These are phyloP conservation scores for Beauveria pseudobassiana DNA, from an alignment of 2,329 filamentous ascomycete species.

Conservation along the genomic window DNA sequence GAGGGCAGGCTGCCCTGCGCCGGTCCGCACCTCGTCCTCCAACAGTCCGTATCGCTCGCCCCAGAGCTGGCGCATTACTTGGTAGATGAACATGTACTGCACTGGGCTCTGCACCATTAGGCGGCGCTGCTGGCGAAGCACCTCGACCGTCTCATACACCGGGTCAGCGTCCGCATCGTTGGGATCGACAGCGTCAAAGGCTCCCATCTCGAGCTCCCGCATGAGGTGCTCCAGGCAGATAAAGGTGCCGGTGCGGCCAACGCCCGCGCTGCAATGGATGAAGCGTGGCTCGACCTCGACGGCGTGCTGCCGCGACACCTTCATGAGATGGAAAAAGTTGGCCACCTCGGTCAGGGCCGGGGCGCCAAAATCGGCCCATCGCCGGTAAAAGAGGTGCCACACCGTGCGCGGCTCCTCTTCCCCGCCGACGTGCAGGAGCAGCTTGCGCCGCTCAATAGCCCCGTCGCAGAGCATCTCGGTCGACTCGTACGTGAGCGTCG, in stretches of 20 bases:
- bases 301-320: constrained; percentile 52
- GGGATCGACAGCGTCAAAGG: constrained; percentile 39
- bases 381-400: constrained; percentile 78
- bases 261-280: constrained; percentile 82
- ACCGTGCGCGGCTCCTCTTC: constrained; percentile 50
- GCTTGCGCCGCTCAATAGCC: constrained; percentile 65
- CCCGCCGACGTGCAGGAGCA: constrained; percentile 49
- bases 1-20: constrained; percentile 37
- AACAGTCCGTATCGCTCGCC: constrained; percentile 50
- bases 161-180: constrained; percentile 44
- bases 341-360: constrained; percentile 61
- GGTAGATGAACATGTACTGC: constrained; percentile 85
- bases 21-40: constrained; percentile 24
- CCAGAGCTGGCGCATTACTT: constrained; percentile 71
- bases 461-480: constrained; percentile 47
- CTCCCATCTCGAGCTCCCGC: constrained; percentile 69
- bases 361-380: constrained; percentile 87
- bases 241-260: constrained; percentile 90
- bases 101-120: constrained; percentile 90
- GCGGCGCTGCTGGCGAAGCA: constrained; percentile 76
- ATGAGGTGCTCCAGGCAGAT: constrained; percentile 92
- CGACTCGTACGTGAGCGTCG: constrained; percentile 60
- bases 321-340: constrained; percentile 63
- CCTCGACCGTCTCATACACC: constrained; percentile 71
- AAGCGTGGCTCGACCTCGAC: constrained; percentile 59